Conservation (phyloP, 2,329 filamentous ascomycete genomes). For the Boeremia lycopersici region DNA sequence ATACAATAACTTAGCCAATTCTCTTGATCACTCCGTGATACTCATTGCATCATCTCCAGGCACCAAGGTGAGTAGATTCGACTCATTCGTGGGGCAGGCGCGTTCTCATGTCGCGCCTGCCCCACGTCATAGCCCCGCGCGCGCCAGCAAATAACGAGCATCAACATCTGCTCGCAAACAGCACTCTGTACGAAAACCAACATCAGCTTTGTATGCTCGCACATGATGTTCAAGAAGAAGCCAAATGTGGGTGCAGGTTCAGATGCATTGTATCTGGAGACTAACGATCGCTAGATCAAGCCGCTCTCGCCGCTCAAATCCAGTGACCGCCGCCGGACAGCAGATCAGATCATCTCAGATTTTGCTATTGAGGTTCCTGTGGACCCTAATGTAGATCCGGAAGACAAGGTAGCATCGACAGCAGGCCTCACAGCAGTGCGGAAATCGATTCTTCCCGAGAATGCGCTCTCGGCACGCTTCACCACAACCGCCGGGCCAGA, state of each 20-base stretch:
- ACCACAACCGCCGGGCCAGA: slow-evolving; percentile 69
- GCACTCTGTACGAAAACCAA: not conserved
- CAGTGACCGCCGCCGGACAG: slow-evolving; percentile 69
- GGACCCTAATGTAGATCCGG: slow-evolving; percentile 43
- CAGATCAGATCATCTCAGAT: slow-evolving; percentile 69
- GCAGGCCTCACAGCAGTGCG: slow-evolving; percentile 59
- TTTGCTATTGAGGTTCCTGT: slow-evolving; percentile 59
- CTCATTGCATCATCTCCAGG: not conserved
- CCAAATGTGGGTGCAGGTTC: slow-evolving; percentile 54
- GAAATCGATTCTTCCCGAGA: slow-evolving; percentile 67
- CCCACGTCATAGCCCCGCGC: slow-evolving; percentile 18
- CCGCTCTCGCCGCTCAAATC: slow-evolving; percentile 69
- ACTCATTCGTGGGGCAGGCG: slow-evolving; percentile 7
- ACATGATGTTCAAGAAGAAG: slow-evolving; percentile 68
- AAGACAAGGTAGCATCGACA: slow-evolving; percentile 53
- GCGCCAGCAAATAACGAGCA: slow-evolving; percentile 8
- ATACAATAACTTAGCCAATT: not conserved
- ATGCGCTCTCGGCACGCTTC: slow-evolving; percentile 66
- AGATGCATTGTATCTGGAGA: not conserved
- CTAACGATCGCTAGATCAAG: slow-evolving; percentile 62
- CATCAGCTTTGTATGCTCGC: not conserved
- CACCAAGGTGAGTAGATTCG: slow-evolving; percentile 7
- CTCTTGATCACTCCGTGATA: not conserved
- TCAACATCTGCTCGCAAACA: not conserved
- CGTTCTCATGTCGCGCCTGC: slow-evolving; percentile 3